Evolutionary conservation across 305 asterid species (phyloP).

Genomic region (Galium porrigens): DNA sequence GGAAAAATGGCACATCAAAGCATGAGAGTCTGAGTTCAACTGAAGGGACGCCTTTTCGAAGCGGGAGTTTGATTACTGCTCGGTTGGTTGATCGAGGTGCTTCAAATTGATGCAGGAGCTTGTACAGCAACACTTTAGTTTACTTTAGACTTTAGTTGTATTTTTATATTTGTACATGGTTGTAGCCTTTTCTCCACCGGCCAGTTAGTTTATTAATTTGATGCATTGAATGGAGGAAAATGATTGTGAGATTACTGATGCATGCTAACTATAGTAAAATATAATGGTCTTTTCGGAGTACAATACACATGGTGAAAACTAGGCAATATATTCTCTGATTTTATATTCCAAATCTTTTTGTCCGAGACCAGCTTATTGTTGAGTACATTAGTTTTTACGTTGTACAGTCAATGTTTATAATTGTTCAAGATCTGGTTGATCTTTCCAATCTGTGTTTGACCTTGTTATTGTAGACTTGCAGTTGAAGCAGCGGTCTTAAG

Average conservation of each 20-base stretch:
- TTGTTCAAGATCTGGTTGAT: not conserved
- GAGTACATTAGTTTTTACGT: too few species aligned
- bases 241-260: not conserved
- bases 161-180: not conserved
- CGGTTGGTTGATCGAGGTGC: not conserved
- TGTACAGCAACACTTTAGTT: conserved; percentile 10
- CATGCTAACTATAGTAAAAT: not conserved
- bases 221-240: not conserved
- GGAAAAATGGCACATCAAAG: conserved; percentile 2
- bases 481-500: not conserved
- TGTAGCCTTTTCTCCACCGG: not conserved
- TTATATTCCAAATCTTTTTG: not conserved
- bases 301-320: not conserved
- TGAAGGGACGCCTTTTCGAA: not conserved
- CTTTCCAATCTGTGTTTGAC: not conserved
- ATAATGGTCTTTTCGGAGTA: not conserved
- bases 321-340: not conserved
- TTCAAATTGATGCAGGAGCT: conserved; percentile 1
- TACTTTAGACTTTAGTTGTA: not conserved
- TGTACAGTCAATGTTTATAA: not conserved
- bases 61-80: not conserved
- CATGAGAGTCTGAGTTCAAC: conserved; percentile 2
- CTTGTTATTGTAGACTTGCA: not conserved
- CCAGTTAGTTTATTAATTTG: not conserved
- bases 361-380: not conserved